phyloP scores from a whole-genome alignment of 2,329 filamentous ascomycete genomes.

The Neofusicoccum ribis region DNA sequence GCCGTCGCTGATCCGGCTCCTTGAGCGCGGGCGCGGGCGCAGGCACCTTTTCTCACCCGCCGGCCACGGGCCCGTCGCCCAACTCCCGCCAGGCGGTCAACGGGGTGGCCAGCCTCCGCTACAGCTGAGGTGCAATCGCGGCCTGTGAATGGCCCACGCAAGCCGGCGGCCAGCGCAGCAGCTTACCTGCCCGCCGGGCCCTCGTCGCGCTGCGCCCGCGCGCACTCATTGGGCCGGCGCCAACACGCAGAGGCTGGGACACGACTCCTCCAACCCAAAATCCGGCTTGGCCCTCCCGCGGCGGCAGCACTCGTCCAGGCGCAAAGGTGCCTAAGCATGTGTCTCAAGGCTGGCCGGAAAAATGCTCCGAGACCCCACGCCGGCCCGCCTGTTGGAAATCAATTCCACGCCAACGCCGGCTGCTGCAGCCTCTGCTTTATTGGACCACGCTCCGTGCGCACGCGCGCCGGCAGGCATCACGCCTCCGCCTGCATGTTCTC shows the following conservation, averaged over 20 bases:
- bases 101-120: neutral
- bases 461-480: conserved; percentile 8
- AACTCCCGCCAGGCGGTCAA: conserved; percentile 10
- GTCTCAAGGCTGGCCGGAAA: too few relatives aligned
- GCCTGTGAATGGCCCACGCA: neutral
- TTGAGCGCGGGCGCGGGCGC: neutral
- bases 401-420: too few relatives aligned
- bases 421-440: neutral
- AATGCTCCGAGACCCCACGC: too few relatives aligned
- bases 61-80: neutral
- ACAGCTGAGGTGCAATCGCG: neutral
- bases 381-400: too few relatives aligned
- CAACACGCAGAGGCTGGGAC: neutral
- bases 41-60: neutral
- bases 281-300: too few relatives aligned
- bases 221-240: neutral
- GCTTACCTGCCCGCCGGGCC: neutral
- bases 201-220: neutral
- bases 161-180: neutral
- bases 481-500: conserved; percentile 3
- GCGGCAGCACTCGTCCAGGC: too few relatives aligned
- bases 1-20: conserved; percentile 2
- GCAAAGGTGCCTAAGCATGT: too few relatives aligned
- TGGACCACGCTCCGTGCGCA: conserved; percentile 1
- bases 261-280: too few relatives aligned